Base-by-base conservation (phyloP, 176 grass and related monocot species). In the Alloteropsis semialata region DNA sequence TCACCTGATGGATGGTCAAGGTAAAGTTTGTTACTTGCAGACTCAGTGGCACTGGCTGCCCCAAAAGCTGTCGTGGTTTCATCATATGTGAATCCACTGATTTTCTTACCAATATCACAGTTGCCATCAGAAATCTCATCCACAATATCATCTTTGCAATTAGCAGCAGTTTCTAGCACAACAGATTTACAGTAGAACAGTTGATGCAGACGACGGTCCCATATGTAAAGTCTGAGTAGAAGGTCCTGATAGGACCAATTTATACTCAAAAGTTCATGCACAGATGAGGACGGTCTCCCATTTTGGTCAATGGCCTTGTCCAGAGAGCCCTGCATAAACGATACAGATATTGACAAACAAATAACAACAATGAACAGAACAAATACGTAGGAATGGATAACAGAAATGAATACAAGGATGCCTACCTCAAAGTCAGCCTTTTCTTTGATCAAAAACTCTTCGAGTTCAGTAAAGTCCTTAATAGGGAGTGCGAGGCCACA, bases 181-280 rank as follows among this genome's bases (percentile, higher is more conserved):
- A 76, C 42, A 70, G 75, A 80, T 76, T 77, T 83, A 77, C 69
- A 88, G n/a, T 79, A 82, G 56, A 92, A 78, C 88, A 99, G 85
- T 27, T 95, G 87, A 77, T 90, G 76, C 74, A 99, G 69, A 58
- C 97, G 93, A 76, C 18, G 67, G 83, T 99, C 97, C 97, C 97
- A 99, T 70, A 93, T 71, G 86, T 96, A 96, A 63, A 88, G 88
- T 78, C 88, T 58, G 61, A 99, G 87, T 79, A 96, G 82, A 68
- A 96, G 83, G 44, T 99, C 91, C 89, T 96, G 91, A 62, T 99
- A 90, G 74, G 85, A 83, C 97, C 87, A 94, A 84, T 94, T 92
- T 82, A 99, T 70, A 81, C 72, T 77, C 84, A 94, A 81, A 85
- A 96, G 50, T 57, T 94, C 97, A 75, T 85, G 59, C 63, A 71